phyloP scores from a whole-genome alignment of 2,329 filamentous ascomycete species.

The Diaporthe vaccinii region DNA sequence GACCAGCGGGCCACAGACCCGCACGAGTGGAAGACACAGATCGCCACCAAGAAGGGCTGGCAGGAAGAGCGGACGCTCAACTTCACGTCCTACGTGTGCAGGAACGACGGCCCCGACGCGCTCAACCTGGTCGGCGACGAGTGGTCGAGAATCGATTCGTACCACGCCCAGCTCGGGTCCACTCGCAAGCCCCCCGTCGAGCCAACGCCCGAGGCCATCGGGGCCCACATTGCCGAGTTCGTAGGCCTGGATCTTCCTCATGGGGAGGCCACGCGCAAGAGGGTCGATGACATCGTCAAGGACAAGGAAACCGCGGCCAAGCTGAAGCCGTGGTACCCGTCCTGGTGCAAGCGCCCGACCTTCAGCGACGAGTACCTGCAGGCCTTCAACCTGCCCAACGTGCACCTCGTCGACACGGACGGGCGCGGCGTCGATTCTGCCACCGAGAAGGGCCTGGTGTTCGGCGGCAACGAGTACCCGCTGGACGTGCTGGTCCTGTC shows the following conservation, averaged over 20 bases:
- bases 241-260: slow-evolving; percentile 57
- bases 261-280: slow-evolving; percentile 55
- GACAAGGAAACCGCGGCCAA: slow-evolving; percentile 56
- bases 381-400: slow-evolving; percentile 70
- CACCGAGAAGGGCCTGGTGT: slow-evolving; percentile 62
- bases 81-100: slow-evolving; percentile 48
- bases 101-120: neutral
- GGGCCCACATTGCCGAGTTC: slow-evolving; percentile 52
- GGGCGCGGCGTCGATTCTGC: slow-evolving; percentile 63
- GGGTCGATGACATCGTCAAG: slow-evolving; percentile 56
- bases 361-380: slow-evolving; percentile 66
- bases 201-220: slow-evolving; percentile 54
- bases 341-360: slow-evolving; percentile 65
- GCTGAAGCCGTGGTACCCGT: slow-evolving; percentile 64
- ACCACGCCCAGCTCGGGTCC: neutral
- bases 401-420: slow-evolving; percentile 71
- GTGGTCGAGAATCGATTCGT: slow-evolving; percentile 54
- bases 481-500: slow-evolving; percentile 53
- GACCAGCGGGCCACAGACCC: slow-evolving; percentile 53
- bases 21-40: slow-evolving; percentile 52
- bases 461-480: slow-evolving; percentile 61
- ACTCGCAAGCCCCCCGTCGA: slow-evolving; percentile 42
- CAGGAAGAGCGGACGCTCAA: slow-evolving; percentile 61
- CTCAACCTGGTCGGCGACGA: slow-evolving; percentile 51
- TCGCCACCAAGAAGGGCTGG: slow-evolving; percentile 61